phyloP scores from a whole-genome alignment of 495 filamentous ascomycete species.

The Hyaloscypha hepaticicola region DNA sequence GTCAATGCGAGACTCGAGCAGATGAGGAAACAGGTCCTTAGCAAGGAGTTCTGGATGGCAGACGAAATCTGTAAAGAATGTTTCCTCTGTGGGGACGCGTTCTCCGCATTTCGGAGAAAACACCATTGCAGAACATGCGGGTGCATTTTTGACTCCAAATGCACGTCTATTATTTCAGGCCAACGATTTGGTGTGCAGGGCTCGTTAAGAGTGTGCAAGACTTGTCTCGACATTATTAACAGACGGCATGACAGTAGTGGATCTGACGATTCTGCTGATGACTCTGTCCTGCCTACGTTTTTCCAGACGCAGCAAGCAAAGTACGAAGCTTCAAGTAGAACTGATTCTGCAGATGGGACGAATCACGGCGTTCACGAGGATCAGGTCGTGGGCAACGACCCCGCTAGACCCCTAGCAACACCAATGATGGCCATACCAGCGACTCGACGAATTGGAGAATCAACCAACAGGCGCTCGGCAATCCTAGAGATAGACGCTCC shows the following conservation, averaged over 20 bases:
- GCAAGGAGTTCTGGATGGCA: slow-evolving; percentile 98
- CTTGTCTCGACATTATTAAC: slow-evolving; percentile 90
- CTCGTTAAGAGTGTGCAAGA: slow-evolving; percentile 86
- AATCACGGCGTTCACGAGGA: slow-evolving; percentile 5
- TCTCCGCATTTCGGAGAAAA: slow-evolving; percentile 91
- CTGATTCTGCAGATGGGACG: slow-evolving; percentile 28
- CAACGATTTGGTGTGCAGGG: slow-evolving; percentile 84
- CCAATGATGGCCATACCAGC: slow-evolving; percentile 86
- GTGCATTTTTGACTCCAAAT: slow-evolving; percentile 97
- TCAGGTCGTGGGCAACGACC: background rate
- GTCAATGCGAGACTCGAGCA: slow-evolving; percentile 63
- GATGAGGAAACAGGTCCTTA: slow-evolving; percentile 79
- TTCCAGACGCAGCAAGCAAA: slow-evolving; percentile 47
- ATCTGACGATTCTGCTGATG: slow-evolving; percentile 82
- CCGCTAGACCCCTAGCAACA: slow-evolving; percentile 45
- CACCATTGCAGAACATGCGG: slow-evolving; percentile 95
- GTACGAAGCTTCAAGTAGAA: slow-evolving; percentile 35
- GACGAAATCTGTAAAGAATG: slow-evolving; percentile 98
- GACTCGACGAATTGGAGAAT: slow-evolving; percentile 77
- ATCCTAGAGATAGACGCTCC: slow-evolving; percentile 86
- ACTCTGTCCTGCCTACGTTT: slow-evolving; percentile 53
- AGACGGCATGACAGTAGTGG: slow-evolving; percentile 81
- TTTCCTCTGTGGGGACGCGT: slow-evolving; percentile 85
- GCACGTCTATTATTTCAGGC: slow-evolving; percentile 85
- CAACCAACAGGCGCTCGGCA: slow-evolving; percentile 77